A percentile compares a stretch with the other conserved stretches of the same genome.
phyloP scores from a whole-genome alignment of 768 basidiomycete genomes.

The Tulasnella sp. region DNA sequence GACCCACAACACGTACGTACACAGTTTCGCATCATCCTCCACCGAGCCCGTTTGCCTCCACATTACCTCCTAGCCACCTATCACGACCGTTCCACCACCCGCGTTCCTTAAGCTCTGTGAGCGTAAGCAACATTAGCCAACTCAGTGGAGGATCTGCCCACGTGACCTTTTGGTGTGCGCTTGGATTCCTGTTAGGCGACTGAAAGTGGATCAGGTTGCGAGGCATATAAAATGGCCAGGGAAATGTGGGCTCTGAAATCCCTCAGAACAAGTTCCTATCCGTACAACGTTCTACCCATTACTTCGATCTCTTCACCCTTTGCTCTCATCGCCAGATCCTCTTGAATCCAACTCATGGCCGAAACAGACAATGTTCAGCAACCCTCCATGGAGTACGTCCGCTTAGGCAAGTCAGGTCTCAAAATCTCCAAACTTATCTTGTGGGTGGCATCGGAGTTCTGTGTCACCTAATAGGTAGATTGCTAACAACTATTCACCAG shows the following conservation, averaged over 20 bases:
- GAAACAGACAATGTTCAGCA: neutral
- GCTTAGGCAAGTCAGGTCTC: constrained; percentile 10
- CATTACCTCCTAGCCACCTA: neutral
- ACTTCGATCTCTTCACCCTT: neutral
- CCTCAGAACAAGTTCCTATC: neutral
- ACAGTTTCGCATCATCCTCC: neutral
- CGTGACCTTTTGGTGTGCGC: neutral
- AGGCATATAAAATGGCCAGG: neutral
- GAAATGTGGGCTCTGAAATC: neutral
- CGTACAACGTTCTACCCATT: neutral
- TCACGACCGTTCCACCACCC: neutral
- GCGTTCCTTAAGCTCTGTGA: neutral
- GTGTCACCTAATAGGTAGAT: neutral
- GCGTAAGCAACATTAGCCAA: neutral
- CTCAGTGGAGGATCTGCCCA: neutral
- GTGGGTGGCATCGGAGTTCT: neutral
- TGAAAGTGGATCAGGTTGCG: neutral
- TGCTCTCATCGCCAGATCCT: neutral
- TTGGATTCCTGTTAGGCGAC: neutral
- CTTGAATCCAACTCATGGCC: neutral
- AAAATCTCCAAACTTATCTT: constrained; percentile 11
- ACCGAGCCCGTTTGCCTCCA: neutral
- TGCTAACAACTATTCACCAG: neutral
- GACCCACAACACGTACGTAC: neutral
- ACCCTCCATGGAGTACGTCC: constrained; percentile 8